phyloP scores from a whole-genome alignment of 371 early-diverging fungal species.

The Saksenaea oblongispora region DNA sequence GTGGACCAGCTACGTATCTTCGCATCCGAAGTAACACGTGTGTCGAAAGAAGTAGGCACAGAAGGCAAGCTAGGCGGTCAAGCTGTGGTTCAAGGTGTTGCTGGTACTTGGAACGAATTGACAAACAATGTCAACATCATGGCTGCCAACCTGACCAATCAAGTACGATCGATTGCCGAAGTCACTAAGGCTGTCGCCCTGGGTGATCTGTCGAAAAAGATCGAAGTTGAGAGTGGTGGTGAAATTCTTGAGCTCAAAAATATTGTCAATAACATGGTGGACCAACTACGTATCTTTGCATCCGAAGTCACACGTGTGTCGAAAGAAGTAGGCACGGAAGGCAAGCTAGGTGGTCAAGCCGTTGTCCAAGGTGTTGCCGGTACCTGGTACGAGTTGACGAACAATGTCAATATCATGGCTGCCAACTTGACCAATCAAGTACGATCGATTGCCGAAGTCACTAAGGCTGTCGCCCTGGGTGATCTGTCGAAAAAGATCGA shows the following conservation, averaged over 20 bases:
- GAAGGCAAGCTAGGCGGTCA: constrained; percentile 49
- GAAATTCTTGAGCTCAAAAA: constrained; percentile 24
- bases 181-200: constrained; percentile 56
- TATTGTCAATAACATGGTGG: constrained; percentile 35
- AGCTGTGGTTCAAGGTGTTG: constrained; percentile 42
- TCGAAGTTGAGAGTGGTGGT: constrained; percentile 40
- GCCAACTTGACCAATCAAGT: constrained; percentile 50
- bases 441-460: constrained; percentile 37
- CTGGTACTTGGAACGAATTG: constrained; percentile 50
- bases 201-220: constrained; percentile 54
- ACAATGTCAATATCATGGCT: constrained; percentile 60
- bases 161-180: constrained; percentile 58
- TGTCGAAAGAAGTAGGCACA: constrained; percentile 49
- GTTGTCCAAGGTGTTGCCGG: constrained; percentile 56
- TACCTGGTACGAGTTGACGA: constrained; percentile 61
- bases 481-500: constrained; percentile 47
- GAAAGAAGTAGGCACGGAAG: constrained; percentile 68
- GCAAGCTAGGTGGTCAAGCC: constrained; percentile 62
- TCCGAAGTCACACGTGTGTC: constrained; percentile 66
- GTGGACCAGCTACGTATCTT: constrained; percentile 31
- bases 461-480: constrained; percentile 33
- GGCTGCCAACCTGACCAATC: constrained; percentile 48
- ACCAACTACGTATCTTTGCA: constrained; percentile 34
- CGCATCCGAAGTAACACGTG: constrained; percentile 46
- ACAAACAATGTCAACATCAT: constrained; percentile 52